Evolutionary conservation across 2,329 filamentous ascomycete genomes (phyloP).

Genomic region (Aspergillus awamori): DNA sequence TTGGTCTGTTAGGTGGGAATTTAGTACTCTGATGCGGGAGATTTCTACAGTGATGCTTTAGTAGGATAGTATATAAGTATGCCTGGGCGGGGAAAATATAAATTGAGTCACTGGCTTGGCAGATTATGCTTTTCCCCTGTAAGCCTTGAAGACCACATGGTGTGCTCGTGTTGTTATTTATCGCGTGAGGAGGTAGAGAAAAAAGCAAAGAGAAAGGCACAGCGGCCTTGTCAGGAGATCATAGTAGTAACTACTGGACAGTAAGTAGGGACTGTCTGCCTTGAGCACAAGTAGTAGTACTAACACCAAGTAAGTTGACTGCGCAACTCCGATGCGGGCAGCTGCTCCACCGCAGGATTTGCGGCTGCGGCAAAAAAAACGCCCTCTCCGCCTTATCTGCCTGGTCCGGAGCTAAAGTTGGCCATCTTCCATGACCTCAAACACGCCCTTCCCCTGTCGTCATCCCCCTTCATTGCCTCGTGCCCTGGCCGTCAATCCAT

Average conservation of each 20-base stretch:
- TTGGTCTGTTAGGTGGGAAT: background rate
- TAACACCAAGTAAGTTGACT: too few relatives aligned
- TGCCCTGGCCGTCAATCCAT: slow-evolving; percentile 32
- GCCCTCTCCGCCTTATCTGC: slow-evolving; percentile 21
- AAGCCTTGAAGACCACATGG: background rate
- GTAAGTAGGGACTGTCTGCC: background rate
- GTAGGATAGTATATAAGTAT: background rate
- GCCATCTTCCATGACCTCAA: slow-evolving; percentile 24
- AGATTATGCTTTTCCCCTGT: background rate
- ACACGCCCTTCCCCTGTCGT: slow-evolving; percentile 4
- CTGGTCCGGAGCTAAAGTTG: slow-evolving; percentile 13
- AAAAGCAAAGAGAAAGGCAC: background rate
- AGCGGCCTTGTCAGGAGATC: background rate
- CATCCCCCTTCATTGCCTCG: slow-evolving; percentile 1
- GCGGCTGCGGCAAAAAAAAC: slow-evolving; percentile 12
- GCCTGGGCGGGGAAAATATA: background rate
- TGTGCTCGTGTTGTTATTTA: background rate
- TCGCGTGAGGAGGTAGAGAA: background rate
- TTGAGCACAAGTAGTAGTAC: background rate
- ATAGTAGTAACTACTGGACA: too few relatives aligned
- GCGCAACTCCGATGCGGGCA: too few relatives aligned
- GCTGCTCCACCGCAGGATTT: background rate
- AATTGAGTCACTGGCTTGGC: background rate
- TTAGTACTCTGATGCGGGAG: too few relatives aligned
- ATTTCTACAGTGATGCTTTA: too few relatives aligned